These are phyloP conservation scores for Syzygium malaccense DNA, from an alignment of 441 rosid species.

Conservation along the genomic window DNA sequence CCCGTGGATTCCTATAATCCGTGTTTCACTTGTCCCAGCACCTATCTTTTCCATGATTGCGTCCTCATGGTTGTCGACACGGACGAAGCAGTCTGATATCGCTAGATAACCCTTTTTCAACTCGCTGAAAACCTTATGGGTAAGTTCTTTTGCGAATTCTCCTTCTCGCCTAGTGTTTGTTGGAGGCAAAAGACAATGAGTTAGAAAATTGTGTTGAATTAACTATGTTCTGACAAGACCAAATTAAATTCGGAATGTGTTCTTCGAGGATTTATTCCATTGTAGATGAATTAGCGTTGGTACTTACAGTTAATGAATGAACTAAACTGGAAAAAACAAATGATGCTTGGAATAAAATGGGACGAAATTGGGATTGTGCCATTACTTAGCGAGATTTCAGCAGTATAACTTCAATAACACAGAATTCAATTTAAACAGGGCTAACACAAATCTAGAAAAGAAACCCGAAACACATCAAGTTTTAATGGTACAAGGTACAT, in stretches of 20 bases:
- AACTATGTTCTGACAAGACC: background rate
- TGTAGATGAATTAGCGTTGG: background rate
- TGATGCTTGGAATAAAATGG: background rate
- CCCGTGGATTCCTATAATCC: background rate
- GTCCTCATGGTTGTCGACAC: background rate
- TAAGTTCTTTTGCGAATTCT: accelerated
- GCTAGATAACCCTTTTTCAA: background rate
- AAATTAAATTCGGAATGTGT: background rate
- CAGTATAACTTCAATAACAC: background rate
- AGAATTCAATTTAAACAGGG: background rate
- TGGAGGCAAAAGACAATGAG: background rate
- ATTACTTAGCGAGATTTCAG: accelerated
- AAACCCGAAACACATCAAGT: no score
- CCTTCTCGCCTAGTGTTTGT: background rate
- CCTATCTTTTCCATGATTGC: background rate
- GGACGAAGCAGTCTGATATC: background rate
- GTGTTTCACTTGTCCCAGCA: background rate
- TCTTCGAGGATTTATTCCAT: background rate
- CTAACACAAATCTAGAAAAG: no score
- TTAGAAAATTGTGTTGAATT: background rate
- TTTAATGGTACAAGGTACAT: background rate
- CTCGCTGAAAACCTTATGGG: background rate
- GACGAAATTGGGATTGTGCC: background rate
- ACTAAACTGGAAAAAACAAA: background rate
- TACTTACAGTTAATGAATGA: background rate